phyloP scores from a whole-genome alignment of 805 yeast genomes.

The Candida vaughaniae region DNA sequence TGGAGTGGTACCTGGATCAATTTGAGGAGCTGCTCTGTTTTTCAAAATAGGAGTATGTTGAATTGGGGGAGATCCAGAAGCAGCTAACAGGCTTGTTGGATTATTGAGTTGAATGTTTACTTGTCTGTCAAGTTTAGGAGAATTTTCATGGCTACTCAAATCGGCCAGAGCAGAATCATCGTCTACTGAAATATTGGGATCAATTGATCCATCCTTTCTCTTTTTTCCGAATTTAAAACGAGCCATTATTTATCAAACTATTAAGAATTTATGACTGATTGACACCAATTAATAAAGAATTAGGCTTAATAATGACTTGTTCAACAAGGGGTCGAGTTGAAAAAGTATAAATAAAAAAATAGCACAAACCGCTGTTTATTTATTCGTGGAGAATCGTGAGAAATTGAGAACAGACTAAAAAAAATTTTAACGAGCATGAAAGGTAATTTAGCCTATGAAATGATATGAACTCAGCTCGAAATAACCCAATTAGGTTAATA shows the following conservation, averaged over 20 bases:
- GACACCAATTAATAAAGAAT: too few relatives aligned
- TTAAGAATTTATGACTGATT: too few relatives aligned
- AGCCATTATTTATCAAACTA: conserved; percentile 37
- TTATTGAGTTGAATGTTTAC: conserved; percentile 1
- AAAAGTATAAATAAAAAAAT: not conserved
- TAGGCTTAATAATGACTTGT: too few relatives aligned
- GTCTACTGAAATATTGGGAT: conserved; percentile 12
- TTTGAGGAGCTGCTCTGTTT: conserved; percentile 1
- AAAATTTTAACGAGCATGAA: not conserved
- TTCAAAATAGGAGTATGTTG: conserved; percentile 10
- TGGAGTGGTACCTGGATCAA: conserved; percentile 40
- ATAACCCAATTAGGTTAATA: too few relatives aligned
- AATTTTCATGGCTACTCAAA: not conserved
- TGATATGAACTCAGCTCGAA: too few relatives aligned
- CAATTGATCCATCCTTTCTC: conserved; percentile 13
- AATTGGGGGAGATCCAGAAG: not conserved
- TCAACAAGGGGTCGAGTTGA: not conserved
- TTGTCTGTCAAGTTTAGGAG: conserved; percentile 1
- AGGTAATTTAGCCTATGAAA: not conserved
- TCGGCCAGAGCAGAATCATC: conserved; percentile 9
- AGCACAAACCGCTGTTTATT: conserved; percentile 2
- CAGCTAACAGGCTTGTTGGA: conserved; percentile 9
- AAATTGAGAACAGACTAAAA: too few relatives aligned
- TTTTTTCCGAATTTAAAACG: conserved; percentile 58
- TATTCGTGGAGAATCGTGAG: conserved; percentile 6